Conservation (phyloP, 305 asterid species). For the Fraxinus sp. region DNA sequence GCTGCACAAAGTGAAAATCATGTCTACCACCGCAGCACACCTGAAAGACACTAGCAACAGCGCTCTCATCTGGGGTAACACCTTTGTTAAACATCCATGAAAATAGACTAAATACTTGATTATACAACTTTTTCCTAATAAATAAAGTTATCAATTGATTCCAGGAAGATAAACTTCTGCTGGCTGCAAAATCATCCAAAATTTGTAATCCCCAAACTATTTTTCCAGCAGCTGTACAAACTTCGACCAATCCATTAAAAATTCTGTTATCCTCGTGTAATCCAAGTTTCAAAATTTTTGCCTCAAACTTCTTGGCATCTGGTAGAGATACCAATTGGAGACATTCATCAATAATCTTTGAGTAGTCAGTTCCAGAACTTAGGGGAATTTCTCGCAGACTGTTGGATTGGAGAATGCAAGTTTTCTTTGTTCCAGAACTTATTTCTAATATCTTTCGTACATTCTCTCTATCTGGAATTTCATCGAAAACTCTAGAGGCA, state of each 20-base stretch:
- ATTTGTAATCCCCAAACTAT: conserved; percentile 28
- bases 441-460: conserved; percentile 3
- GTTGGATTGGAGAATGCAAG: not conserved
- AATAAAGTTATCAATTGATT: conserved; percentile 32
- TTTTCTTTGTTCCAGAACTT: not conserved
- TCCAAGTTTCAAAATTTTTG: conserved; percentile 34
- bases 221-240: conserved; percentile 38
- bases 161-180: conserved; percentile 32
- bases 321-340: conserved; percentile 22
- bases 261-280: conserved; percentile 21
- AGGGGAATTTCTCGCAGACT: conserved; percentile 18
- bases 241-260: conserved; percentile 28
- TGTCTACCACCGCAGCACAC: conserved; percentile 45
- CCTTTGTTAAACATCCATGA: conserved; percentile 36
- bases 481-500: conserved; percentile 22
- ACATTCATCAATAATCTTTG: conserved; percentile 28
- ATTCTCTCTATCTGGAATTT: conserved; percentile 30
- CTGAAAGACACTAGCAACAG: conserved; percentile 47
- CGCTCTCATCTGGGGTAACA: conserved; percentile 42
- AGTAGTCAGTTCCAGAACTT: conserved; percentile 24
- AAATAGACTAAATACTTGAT: conserved; percentile 35
- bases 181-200: conserved; percentile 33
- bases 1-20: conserved; percentile 37
- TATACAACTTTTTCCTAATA: conserved; percentile 28
- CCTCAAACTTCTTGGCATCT: conserved; percentile 37